phyloP scores from a whole-genome alignment of 148 eudicot genomes.

The Pharnaceum exiguum region DNA sequence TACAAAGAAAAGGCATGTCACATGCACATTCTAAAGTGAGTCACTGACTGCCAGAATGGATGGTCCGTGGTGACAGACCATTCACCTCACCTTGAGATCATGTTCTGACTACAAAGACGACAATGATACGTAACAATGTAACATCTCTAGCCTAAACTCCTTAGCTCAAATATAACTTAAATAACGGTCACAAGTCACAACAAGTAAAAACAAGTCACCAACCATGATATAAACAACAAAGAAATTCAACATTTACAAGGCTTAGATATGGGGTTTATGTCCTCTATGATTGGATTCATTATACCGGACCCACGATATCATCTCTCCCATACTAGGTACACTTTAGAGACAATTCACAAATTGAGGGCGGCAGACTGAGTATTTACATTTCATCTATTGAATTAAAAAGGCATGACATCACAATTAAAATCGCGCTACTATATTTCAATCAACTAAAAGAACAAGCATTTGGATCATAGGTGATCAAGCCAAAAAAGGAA shows the following conservation, averaged over 20 bases:
- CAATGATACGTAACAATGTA: constrained; percentile 8
- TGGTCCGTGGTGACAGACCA: constrained; percentile 2
- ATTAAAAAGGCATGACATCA: constrained; percentile 12
- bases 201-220: not conserved
- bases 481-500: constrained; percentile 1
- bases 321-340: not conserved
- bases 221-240: not conserved
- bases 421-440: not conserved
- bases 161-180: not conserved
- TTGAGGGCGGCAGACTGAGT: constrained; percentile 19
- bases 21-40: constrained; percentile 9
- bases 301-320: constrained; percentile 19
- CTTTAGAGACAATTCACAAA: too few relatives aligned
- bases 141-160: too few relatives aligned
- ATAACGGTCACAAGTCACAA: not conserved
- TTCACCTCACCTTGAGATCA: constrained; percentile 13
- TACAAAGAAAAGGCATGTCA: constrained; percentile 14
- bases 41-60: not conserved
- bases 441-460: not conserved
- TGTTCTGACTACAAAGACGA: not conserved
- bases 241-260: constrained; percentile 17
- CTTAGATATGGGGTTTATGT: constrained; percentile 11
- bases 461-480: not conserved
- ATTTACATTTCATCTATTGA: constrained; percentile 22
- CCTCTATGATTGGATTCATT: constrained; percentile 11